Conservation (phyloP, 257 asterid genomes). For the Primulina huaijiensis region DNA sequence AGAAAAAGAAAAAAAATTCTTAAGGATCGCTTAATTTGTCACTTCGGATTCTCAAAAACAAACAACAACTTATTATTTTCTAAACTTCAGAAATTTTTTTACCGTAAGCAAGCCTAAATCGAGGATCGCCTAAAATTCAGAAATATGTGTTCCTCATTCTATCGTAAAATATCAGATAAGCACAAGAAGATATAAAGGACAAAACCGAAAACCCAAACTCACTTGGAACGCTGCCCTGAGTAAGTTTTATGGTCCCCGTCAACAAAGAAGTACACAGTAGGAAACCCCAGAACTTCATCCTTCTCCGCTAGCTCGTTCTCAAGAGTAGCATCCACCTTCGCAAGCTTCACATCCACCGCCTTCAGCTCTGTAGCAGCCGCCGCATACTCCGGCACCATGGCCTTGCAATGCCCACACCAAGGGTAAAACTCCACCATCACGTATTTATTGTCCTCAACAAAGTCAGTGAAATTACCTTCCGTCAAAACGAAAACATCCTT, state of each 20-base stretch:
- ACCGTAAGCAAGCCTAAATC: not conserved
- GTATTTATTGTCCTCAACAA: conserved; percentile 59
- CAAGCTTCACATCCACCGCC: conserved; percentile 60
- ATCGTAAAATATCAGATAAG: not conserved
- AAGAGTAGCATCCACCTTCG: conserved; percentile 86
- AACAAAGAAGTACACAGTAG: conserved; percentile 69
- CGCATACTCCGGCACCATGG: conserved; percentile 89
- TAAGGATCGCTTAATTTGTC: not conserved
- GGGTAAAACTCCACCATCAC: conserved; percentile 97
- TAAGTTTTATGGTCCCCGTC: conserved; percentile 77
- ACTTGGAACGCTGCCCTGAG: conserved; percentile 79
- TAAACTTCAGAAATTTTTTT: too few species aligned
- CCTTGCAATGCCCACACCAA: conserved; percentile 95
- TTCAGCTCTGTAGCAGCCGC: conserved; percentile 91
- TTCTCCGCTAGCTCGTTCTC: conserved; percentile 69
- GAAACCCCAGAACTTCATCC: conserved; percentile 79
- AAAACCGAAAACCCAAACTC: conserved; percentile 29
- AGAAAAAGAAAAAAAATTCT: not conserved
- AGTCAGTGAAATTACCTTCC: conserved; percentile 66
- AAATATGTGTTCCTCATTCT: not conserved
- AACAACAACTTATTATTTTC: too few species aligned
- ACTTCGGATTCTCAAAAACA: not conserved
- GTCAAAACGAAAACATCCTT: conserved; percentile 74
- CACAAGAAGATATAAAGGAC: not conserved
- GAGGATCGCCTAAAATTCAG: not conserved